Evolutionary conservation across 805 yeast genomes (phyloP), one percentile per base, ranked within the genome.

Genomic region (Sugiyamaella marilandica): DNA sequence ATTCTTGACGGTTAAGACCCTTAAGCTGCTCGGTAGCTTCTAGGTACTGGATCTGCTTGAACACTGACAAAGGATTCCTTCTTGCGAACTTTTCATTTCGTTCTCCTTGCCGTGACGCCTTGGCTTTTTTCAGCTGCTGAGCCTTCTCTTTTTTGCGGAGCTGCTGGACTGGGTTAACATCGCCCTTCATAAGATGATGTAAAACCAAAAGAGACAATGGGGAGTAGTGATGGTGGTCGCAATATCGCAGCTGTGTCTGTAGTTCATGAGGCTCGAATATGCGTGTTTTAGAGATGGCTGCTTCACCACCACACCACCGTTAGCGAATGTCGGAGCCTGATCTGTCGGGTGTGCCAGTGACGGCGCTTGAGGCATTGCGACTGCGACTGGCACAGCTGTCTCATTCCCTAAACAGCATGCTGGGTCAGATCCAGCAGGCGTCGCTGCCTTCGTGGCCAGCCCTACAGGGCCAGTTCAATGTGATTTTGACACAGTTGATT

Each of bases 381-480:
- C 75, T 83, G 61, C 71, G 87, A 41, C 66, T 84, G 11, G 77
- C 85, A 0, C 87, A 83, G 56, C 64, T 82, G 5, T 78, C 84
- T 1, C 83, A 81, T 58, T 82, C 90, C 0, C 68, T 85, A 24
- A 70, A 75, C 36, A 77, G 79, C 58, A 71, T 85, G 5, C 79
- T 79, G 57, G 77, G 75, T 21, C 82, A 81, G 39, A 68, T 84
- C 54, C 70, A 75, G 32, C 70, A 68, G 49, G 71, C 77, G 8
- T 71, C 68, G 46, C 65, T 75, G 29, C 79, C 80, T 9, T 76
- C 77, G 50, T 79, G 81, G 80, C 82, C 83, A 14, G 82, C 86
- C 2, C 70, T 92, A 18, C 97, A 87, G 62, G 83, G 84, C 55
- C 98, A 92, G 67, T 81, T 89, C 61, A 87, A 83, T 60, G 88